Base-by-base conservation (phyloP, 2,329 filamentous ascomycete genomes). In the Rhexocercosporidium sp. region DNA sequence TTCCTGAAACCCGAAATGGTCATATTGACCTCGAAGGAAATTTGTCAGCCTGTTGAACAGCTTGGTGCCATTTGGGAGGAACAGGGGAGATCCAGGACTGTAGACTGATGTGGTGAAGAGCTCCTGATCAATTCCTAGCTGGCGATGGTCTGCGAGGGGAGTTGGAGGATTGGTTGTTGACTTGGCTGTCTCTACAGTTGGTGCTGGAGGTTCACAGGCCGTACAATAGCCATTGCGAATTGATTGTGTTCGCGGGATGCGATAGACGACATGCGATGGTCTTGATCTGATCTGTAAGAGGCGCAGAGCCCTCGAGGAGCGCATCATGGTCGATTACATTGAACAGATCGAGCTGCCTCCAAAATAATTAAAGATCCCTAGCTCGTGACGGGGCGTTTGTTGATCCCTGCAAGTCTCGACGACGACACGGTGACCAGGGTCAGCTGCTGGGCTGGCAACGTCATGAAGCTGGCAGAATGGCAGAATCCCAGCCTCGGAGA, bases 1-100 rank as follows among this genome's bases (percentile, higher is more conserved):
- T 78, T 97, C 93, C 72, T 94, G 86, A 77, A 95, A 96, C 67
- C 93, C 93, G 79, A 95, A 96, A 70, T 89, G 87, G 29, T 90
- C 87, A 76, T 97, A 97, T 77, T 97, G 93, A 67, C 90, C 89
- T 70, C 93, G 91, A 65, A 97, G 84, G 76, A 96, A 97, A 51
- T 90, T 85, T 67, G 93, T 88, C 25, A 97, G 87, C 64, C 92
- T 91, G 77, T 96, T 94, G 82, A 97, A 94, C 73, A 97, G 87
- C 66, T 89, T 88, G 0, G 93, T 86, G 71, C 94, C 94, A 76
- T 93, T 90, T 25, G 93, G 93, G 6, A 94, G 85, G 75, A 97
- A 93, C 12, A 97, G 88, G 3, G 93, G 93, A 18, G 93, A 96
- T 1, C 93, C 93, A 2, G 94, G 93, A 74, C 92, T 96, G 78